Conservation (phyloP, 352 stramenopile species). For the Phytopythium aichiense region DNA sequence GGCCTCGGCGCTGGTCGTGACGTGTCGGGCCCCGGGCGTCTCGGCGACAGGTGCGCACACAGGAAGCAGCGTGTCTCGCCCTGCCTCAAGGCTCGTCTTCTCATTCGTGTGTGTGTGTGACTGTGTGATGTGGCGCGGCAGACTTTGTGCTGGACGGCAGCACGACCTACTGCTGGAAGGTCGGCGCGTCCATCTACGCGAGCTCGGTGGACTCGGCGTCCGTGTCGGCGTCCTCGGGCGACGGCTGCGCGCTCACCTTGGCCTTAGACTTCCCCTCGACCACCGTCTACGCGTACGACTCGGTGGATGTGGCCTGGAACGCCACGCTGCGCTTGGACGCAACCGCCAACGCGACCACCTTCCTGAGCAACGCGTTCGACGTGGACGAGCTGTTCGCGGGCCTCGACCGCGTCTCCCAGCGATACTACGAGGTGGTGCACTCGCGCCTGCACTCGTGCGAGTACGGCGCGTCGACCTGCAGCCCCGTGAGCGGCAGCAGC, state of each 20-base stretch:
- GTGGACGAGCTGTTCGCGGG: constrained; percentile 35
- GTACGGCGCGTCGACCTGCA: constrained; percentile 34
- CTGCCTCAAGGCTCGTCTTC: background rate
- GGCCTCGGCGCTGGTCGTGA: constrained; percentile 16
- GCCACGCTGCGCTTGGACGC: constrained; percentile 34
- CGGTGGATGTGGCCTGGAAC: constrained; percentile 63
- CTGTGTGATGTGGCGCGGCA: background rate
- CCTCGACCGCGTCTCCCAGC: constrained; percentile 49
- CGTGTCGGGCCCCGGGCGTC: background rate
- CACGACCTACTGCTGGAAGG: constrained; percentile 63
- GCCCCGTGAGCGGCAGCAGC: constrained; percentile 42
- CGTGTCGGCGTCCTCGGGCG: constrained; percentile 29
- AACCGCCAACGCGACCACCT: constrained; percentile 16
- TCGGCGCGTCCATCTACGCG: constrained; percentile 49
- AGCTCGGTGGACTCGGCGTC: constrained; percentile 41
- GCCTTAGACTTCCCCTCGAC: constrained; percentile 35
- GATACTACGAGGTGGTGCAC: constrained; percentile 46
- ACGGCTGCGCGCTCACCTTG: constrained; percentile 49
- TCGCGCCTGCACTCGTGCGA: constrained; percentile 53
- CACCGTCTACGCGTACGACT: constrained; percentile 51
- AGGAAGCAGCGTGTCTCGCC: background rate
- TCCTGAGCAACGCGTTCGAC: constrained; percentile 45
- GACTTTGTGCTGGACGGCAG: constrained; percentile 31
- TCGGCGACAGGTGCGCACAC: background rate
- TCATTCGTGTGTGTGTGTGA: background rate